phyloP scores from a whole-genome alignment of 2,329 filamentous ascomycete species.

The Xylariaceae sp. region DNA sequence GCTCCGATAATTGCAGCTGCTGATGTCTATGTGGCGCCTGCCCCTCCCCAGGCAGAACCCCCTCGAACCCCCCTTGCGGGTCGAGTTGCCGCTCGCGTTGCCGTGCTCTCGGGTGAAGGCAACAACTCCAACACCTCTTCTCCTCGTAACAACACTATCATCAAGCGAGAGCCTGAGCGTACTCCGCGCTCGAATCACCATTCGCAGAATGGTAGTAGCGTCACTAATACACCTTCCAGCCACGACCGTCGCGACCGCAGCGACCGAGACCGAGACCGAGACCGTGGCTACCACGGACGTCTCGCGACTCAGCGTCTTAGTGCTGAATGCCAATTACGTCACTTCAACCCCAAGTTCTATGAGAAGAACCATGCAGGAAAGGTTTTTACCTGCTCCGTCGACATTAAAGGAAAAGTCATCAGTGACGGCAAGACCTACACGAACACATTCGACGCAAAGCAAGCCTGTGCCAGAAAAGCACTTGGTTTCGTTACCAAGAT shows the following conservation, averaged over 20 bases:
- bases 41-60: no score
- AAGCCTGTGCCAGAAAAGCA: constrained; percentile 18
- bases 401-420: constrained; percentile 15
- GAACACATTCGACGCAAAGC: constrained; percentile 21
- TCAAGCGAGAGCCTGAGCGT: constrained; percentile 4
- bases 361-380: constrained; percentile 13
- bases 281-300: neutral
- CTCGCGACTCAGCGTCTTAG: constrained; percentile 15
- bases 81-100: no score
- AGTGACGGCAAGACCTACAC: constrained; percentile 9
- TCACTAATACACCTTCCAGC: neutral
- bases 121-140: no score
- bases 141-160: no score
- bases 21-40: no score
- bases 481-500: constrained; percentile 5
- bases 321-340: constrained; percentile 25
- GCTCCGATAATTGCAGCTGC: no score
- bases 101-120: no score
- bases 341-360: constrained; percentile 27
- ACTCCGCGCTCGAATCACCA: constrained; percentile 1
- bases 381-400: constrained; percentile 20
- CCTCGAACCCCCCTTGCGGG: no score
- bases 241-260: neutral
- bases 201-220: neutral
- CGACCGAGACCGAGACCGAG: neutral